Conservation (phyloP, 164 flowering plant genomes). For the Platanus orientalis region DNA sequence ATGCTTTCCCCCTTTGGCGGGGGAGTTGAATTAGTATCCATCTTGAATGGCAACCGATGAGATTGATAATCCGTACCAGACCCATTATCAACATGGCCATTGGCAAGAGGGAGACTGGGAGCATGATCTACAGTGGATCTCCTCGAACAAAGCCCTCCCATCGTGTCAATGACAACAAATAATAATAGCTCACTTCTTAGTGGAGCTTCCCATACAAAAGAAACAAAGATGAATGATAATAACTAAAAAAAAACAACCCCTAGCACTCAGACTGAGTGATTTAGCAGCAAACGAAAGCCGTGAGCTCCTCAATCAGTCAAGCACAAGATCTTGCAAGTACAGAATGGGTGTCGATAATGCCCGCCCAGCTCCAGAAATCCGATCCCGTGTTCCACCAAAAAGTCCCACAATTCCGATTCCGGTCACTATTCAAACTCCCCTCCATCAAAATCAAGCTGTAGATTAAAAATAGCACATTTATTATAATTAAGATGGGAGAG, state of each 20-base stretch:
- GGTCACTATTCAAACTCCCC: slow-evolving; percentile 21
- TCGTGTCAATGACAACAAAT: slow-evolving; percentile 6
- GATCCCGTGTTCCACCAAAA: slow-evolving; percentile 10
- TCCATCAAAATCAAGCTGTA: slow-evolving; percentile 23
- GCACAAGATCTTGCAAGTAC: background rate
- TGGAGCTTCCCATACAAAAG: slow-evolving; percentile 22
- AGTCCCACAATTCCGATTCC: slow-evolving; percentile 12
- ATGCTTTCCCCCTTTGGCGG: slow-evolving; percentile 17
- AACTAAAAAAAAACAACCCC: background rate
- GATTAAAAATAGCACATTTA: slow-evolving; percentile 8
- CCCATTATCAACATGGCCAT: slow-evolving; percentile 31
- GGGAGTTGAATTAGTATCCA: slow-evolving; percentile 15
- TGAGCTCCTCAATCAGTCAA: background rate
- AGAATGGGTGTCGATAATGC: slow-evolving; percentile 8
- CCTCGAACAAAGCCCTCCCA: slow-evolving; percentile 73
- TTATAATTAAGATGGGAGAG: no score
- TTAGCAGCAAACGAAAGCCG: background rate
- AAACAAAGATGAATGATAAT: background rate
- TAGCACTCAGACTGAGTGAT: background rate
- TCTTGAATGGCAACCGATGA: slow-evolving; percentile 24
- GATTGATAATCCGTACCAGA: slow-evolving; percentile 31
- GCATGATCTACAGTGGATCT: slow-evolving; percentile 40
- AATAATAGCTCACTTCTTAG: slow-evolving; percentile 9
- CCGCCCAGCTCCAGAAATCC: slow-evolving; percentile 3
- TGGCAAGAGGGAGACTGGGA: slow-evolving; percentile 31